These are phyloP conservation scores for Eucalyptus regnans DNA, from an alignment of 345 rosid genomes.

Conservation along the genomic window DNA sequence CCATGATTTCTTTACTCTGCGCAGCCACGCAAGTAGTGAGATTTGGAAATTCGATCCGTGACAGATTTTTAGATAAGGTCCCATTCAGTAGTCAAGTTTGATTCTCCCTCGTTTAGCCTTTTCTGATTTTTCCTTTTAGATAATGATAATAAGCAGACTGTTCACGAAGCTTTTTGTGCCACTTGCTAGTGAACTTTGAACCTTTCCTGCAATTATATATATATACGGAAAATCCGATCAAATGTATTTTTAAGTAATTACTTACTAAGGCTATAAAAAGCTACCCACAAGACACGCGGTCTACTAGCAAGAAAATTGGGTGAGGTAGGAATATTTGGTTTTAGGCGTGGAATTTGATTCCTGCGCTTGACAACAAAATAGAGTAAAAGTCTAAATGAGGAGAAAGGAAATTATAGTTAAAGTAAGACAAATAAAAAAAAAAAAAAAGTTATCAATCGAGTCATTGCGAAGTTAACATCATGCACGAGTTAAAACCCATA, in stretches of 20 bases:
- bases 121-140: background rate
- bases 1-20: background rate
- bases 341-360: fast-evolving
- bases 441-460: no score
- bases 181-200: background rate
- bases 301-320: background rate
- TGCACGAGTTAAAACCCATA: background rate
- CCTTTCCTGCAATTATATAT: background rate
- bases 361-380: fast-evolving
- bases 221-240: background rate
- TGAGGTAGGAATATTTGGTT: background rate
- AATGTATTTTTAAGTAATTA: background rate
- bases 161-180: background rate
- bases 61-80: background rate
- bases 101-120: background rate
- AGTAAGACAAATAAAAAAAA: no score
- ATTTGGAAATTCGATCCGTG: background rate
- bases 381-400: no score
- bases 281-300: background rate
- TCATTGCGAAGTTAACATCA: background rate
- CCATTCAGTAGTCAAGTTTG: background rate
- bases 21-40: background rate
- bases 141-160: background rate
- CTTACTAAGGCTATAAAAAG: background rate
- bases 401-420: no score